Base-by-base conservation (phyloP, 495 filamentous ascomycete species). In the Penicillium egyptiacum region DNA sequence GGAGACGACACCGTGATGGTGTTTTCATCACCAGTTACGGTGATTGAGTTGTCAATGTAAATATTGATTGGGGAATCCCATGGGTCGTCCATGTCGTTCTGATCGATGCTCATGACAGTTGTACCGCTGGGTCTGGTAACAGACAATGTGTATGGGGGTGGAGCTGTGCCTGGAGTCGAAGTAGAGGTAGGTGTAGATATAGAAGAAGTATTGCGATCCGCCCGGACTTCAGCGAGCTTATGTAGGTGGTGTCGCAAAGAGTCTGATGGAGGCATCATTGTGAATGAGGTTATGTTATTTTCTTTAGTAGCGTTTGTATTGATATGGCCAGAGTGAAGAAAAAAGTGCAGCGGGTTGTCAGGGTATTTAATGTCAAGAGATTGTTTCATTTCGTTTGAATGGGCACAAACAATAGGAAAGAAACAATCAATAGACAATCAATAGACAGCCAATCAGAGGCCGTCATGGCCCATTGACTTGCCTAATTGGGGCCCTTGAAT, bases 21-120 rank as follows among this genome's bases (percentile, higher is more conserved):
- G 59, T 74, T 79, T 17, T 51, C 59, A 41, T 73, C 59, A 11
- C 76, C 75, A 6, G 50, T 49, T 11, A 78, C 56, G 31, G 49
- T 59, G 59, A 77, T 75, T 8, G 72, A 71, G 16, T 63, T 57
- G 50, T 77, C 70, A 46, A 79, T 68, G 33, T 62, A 54, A 48
- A 79, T 75, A 12, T 57, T 67, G 31, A 70, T 59, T 1, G 61
- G 58, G 1, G 37, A 28, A 30, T 39, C 48, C 19, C 42, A 42
- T 1, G 17, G 23, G 3, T 41, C n/a, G 16, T 53, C 45, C 23
- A 25, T 59, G 53, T 58, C 53, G 14, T 55, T 31, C 41, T 30
- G 56, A 9, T 59, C 61, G n/a, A 53, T 53, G 30, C 42, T 22
- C 47, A 57, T 50, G 12, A 35, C 4, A 3, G 35, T 30, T 14